Evolutionary conservation across 2,329 filamentous ascomycete genomes (phyloP).

Genomic region (Dactylellina sp.): DNA sequence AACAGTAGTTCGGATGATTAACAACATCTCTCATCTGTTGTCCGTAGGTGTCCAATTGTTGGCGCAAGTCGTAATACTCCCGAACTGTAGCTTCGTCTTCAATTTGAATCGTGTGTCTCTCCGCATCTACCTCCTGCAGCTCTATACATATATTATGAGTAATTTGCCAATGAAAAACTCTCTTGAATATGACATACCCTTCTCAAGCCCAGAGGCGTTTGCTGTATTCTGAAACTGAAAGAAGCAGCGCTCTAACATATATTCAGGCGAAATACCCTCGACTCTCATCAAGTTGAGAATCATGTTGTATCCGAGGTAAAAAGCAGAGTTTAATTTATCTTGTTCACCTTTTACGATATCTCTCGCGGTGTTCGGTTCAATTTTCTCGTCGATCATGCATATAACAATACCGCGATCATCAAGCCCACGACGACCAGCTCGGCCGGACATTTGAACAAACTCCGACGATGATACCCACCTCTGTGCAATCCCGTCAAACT

Average conservation of each 20-base stretch:
- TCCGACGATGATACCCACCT: constrained; percentile 93
- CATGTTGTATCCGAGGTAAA: constrained; percentile 99
- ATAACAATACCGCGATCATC: constrained; percentile 98
- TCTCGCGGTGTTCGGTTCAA: constrained; percentile 93
- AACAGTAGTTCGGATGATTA: constrained; percentile 86
- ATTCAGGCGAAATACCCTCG: constrained; percentile 98
- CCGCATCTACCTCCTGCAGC: constrained; percentile 79
- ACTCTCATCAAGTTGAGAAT: constrained; percentile 94
- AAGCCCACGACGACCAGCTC: constrained; percentile 94
- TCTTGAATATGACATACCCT: constrained; percentile 64
- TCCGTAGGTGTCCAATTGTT: constrained; percentile 83
- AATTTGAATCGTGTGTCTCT: constrained; percentile 79
- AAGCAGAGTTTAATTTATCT: constrained; percentile 96
- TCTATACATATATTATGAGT: constrained; percentile 67
- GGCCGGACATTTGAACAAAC: constrained; percentile 98
- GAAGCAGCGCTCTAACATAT: constrained; percentile 98
- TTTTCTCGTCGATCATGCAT: constrained; percentile 98
- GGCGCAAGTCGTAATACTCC: constrained; percentile 90
- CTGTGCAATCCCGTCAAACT: constrained; percentile 85
- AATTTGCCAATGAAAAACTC: neutral
- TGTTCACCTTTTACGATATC: constrained; percentile 96
- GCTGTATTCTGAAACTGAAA: constrained; percentile 98
- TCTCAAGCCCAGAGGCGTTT: constrained; percentile 84
- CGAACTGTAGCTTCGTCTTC: constrained; percentile 88
- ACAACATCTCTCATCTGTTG: constrained; percentile 93